phyloP scores from a whole-genome alignment of 1,284 basidiomycete genomes.

The Vanrija pseudolonga region DNA sequence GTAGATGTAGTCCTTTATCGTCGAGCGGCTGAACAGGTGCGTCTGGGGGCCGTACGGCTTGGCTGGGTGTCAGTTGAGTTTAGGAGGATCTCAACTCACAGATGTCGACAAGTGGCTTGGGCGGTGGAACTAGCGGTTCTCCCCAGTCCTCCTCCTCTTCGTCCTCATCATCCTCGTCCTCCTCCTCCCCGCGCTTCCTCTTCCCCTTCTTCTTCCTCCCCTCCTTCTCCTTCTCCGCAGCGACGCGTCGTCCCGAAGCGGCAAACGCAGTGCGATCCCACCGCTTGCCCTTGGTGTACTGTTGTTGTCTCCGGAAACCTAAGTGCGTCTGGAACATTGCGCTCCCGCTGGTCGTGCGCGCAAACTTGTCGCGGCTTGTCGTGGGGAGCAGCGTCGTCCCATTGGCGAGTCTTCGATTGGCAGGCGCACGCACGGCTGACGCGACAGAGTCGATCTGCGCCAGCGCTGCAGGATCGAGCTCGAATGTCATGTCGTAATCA shows the following conservation, averaged over 20 bases:
- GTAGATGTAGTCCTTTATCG: constrained; percentile 83
- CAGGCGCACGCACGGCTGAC: not conserved
- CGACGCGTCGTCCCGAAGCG: constrained; percentile 63
- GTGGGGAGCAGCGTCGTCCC: not conserved
- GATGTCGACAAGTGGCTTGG: constrained; percentile 61
- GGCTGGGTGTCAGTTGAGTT: constrained; percentile 14
- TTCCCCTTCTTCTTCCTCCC: constrained; percentile 41
- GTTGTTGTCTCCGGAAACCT: constrained; percentile 38
- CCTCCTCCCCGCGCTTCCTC: constrained; percentile 36
- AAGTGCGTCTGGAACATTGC: constrained; percentile 41
- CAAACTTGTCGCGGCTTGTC: not conserved
- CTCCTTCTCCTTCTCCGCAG: constrained; percentile 27
- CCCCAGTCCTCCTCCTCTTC: constrained; percentile 52
- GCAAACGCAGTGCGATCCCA: constrained; percentile 85
- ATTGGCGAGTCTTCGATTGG: not conserved
- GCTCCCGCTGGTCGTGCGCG: constrained; percentile 1
- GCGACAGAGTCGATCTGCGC: constrained; percentile 19
- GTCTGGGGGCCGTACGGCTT: constrained; percentile 57
- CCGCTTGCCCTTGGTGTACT: constrained; percentile 55
- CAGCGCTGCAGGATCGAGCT: constrained; percentile 10
- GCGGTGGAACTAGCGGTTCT: constrained; percentile 74
- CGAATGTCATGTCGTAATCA: constrained; percentile 20
- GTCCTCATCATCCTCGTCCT: constrained; percentile 52
- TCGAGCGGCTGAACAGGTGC: constrained; percentile 74
- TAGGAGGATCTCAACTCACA: constrained; percentile 26